Evolutionary conservation across 495 filamentous ascomycete species (phyloP), one percentile per base, ranked within the genome.

Genomic region (Parachaetomium inaequale): DNA sequence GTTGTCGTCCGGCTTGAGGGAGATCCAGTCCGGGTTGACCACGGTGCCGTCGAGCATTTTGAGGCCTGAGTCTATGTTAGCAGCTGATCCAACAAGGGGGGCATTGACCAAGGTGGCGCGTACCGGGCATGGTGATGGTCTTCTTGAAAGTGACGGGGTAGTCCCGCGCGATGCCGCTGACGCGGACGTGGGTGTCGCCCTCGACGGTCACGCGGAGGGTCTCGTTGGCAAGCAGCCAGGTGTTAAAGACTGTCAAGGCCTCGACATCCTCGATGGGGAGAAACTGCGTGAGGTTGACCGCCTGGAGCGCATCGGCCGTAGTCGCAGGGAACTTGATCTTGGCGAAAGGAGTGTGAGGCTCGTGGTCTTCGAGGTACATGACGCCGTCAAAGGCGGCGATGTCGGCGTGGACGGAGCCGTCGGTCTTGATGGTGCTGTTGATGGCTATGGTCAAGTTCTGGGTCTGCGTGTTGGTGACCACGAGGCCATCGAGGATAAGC

Each of bases 221-320:
- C 59, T 73, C 68, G 54, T 71, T 77, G 52, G 62, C 40, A 5
- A 78, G 68, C 64, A 82, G 54, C 87, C 88, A 68, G 75, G 76
- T 64, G 88, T 78, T 74, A 80, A 86, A 78, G 82, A 74, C 66
- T 32, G 88, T 81, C 53, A 86, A 78, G 60, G 87, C 84, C 23
- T 78, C 76, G 31, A 77, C 60, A 67, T 90, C 74, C 0, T 82
- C 76, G 3, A 84, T 77, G 28, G 71, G 78, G 25, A 82, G 77
- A 68, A 82, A 85, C 26, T 84, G 81, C 12, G 72, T 84, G 62
- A 91, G 81, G 17, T 85, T 86, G 63, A 81, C 68, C 40, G 81
- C 77, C 63, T 74, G 79, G 57, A 87, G 68, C 5, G 78, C 70
- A 6, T 89, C 70, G 40, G 68, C 74, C 59, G 84, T 85, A 15